These are phyloP conservation scores for Crinitomyces ghanaensis DNA, from an alignment of 805 yeast species.

Conservation along the genomic window DNA sequence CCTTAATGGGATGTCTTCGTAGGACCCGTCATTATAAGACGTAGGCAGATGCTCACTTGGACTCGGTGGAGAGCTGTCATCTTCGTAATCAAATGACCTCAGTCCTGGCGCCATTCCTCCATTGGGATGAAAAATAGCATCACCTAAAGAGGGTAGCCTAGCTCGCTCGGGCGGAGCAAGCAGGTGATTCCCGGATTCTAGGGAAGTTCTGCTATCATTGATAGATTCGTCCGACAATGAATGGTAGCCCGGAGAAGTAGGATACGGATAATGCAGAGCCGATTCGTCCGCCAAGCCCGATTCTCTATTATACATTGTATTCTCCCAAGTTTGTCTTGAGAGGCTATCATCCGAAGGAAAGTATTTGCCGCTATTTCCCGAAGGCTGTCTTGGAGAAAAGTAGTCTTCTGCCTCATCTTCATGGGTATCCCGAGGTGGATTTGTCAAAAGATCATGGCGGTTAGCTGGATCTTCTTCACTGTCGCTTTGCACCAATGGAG, in stretches of 20 bases:
- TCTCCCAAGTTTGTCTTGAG: neutral
- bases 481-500: constrained; percentile 8
- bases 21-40: neutral
- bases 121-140: constrained; percentile 19
- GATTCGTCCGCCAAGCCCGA: neutral
- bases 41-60: neutral
- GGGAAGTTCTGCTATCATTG: neutral
- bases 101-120: constrained; percentile 28
- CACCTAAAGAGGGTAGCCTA: constrained; percentile 13
- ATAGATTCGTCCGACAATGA: constrained; percentile 2
- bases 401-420: constrained; percentile 8
- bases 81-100: constrained; percentile 13
- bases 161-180: constrained; percentile 6
- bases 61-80: constrained; percentile 1
- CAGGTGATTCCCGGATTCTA: constrained; percentile 7
- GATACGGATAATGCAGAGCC: neutral
- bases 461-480: constrained; percentile 3
- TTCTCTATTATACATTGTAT: neutral
- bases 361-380: neutral
- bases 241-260: neutral
- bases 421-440: constrained; percentile 2
- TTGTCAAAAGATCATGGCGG: neutral
- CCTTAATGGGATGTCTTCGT: constrained; percentile 17
- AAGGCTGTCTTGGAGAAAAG: constrained; percentile 4
- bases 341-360: neutral